Evolutionary conservation across 2,329 filamentous ascomycete genomes (phyloP).

Genomic region (Colletotrichum noveboracense): DNA sequence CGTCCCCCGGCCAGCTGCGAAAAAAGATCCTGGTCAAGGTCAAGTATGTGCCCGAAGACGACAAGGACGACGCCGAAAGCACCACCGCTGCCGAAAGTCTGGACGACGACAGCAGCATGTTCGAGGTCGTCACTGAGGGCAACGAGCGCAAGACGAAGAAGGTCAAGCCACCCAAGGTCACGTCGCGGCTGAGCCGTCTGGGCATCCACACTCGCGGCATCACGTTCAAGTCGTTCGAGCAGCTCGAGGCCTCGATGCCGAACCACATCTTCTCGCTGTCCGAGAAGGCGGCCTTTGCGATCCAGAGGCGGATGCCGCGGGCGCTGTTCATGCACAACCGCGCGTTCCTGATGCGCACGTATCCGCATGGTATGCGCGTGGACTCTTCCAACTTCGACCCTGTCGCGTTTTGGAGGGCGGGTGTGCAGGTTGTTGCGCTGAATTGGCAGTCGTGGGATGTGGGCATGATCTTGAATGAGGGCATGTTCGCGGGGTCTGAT

Average conservation of each 20-base stretch:
- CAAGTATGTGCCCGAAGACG: slow-evolving; percentile 64
- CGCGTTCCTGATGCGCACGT: slow-evolving; percentile 83
- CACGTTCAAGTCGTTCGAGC: slow-evolving; percentile 78
- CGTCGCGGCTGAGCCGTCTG: slow-evolving; percentile 74
- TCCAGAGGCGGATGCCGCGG: slow-evolving; percentile 52
- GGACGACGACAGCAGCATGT: slow-evolving; percentile 47
- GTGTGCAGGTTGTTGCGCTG: slow-evolving; percentile 87
- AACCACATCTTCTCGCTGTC: slow-evolving; percentile 73
- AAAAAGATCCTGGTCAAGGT: slow-evolving; percentile 87
- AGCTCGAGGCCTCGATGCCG: slow-evolving; percentile 71
- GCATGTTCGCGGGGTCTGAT: slow-evolving; percentile 82
- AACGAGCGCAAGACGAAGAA: not conserved
- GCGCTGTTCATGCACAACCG: slow-evolving; percentile 82
- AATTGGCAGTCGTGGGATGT: slow-evolving; percentile 94
- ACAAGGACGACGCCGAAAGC: slow-evolving; percentile 39
- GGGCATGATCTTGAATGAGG: slow-evolving; percentile 95
- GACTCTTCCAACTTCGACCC: slow-evolving; percentile 88
- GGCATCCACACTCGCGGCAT: slow-evolving; percentile 86
- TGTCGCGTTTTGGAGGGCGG: slow-evolving; percentile 83
- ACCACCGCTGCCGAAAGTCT: slow-evolving; percentile 12
- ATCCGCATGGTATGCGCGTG: slow-evolving; percentile 82
- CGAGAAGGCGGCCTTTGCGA: slow-evolving; percentile 67
- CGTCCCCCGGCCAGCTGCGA: slow-evolving; percentile 71
- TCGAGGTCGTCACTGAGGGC: not conserved
- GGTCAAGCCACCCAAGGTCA: slow-evolving; percentile 66